phyloP scores from a whole-genome alignment of 2,329 filamentous ascomycete species.

The Diaporthe vaccinii region DNA sequence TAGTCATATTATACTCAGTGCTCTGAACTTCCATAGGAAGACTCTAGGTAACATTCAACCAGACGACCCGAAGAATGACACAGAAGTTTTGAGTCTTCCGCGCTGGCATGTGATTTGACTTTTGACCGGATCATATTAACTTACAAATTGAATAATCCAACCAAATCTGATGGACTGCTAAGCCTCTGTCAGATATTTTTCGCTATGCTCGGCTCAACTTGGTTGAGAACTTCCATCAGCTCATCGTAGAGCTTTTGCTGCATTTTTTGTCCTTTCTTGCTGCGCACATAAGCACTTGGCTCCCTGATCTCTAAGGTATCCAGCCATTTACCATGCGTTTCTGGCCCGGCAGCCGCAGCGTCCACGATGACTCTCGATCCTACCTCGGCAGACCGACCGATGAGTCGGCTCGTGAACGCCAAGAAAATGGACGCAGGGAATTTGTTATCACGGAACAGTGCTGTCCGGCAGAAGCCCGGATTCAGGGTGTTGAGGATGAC shows the following conservation, averaged over 20 bases:
- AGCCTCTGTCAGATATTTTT: constrained; percentile 48
- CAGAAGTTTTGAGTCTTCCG: too few relatives aligned
- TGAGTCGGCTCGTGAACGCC: constrained; percentile 31
- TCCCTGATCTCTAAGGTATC: constrained; percentile 49
- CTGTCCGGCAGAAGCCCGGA: constrained; percentile 57
- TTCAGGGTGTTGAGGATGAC: constrained; percentile 56
- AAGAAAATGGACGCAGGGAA: constrained; percentile 29
- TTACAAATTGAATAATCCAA: too few relatives aligned
- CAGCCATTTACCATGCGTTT: constrained; percentile 58
- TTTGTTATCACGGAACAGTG: constrained; percentile 52
- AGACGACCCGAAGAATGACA: too few relatives aligned
- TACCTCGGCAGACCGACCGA: constrained; percentile 55
- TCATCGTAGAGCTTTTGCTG: constrained; percentile 58
- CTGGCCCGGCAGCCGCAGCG: constrained; percentile 53
- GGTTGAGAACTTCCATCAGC: constrained; percentile 57
- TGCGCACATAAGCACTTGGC: constrained; percentile 51
- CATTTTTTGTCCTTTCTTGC: constrained; percentile 53
- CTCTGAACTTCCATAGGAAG: too few relatives aligned
- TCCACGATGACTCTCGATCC: constrained; percentile 56
- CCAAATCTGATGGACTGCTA: too few relatives aligned
- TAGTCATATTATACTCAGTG: too few relatives aligned
- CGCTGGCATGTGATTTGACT: too few relatives aligned
- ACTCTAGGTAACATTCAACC: too few relatives aligned
- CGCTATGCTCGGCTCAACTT: constrained; percentile 55
- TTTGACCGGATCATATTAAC: neutral